Base-by-base conservation (phyloP, 176 grass and related monocot genomes). In the Zoysia japonica region DNA sequence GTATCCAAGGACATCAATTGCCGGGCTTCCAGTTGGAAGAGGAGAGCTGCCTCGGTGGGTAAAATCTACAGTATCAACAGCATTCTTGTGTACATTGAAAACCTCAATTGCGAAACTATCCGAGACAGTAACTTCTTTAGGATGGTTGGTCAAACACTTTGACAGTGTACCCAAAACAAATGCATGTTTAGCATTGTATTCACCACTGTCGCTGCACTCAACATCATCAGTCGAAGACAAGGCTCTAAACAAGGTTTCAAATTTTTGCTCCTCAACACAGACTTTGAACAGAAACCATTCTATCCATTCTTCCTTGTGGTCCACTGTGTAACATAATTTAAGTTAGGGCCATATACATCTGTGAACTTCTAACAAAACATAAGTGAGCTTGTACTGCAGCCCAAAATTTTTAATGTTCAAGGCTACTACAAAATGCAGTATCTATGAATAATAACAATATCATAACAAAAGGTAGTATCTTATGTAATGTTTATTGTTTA, bases 221-320 rank as follows among this genome's bases (percentile, higher is more conserved):
- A 28, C 68, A 84, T 78, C 71, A 78, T 86, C 35, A 68, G 41
- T 35, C 78, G 85, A 88, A 78, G 13, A 77, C 78, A 98, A 85
- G 39, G 79, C 67, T 20, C 10, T 7, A 84, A 95, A 95, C 68
- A 98, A 80, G 50, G 6, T 49, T 47, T 85, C 52, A 59, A 93
- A 93, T 62, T 83, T 93, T 81, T 81, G 67, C 50, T 86, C 90
- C 65, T 95, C 96, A 54, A 89, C 86, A 82, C 86, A 98, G 75
- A 87, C 80, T 89, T 98, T 95, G 81, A 92, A 86, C 17, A 98
- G 76, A 80, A 98, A 86, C 96, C 92, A 98, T 51, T 93, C 90
- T 52, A 98, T 47, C 96, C 96, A 98, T 62, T 93, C 92, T 80
- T 93, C 96, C 79, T 90, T 83, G 78, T 89, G 85, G n/a, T 65